phyloP scores from a whole-genome alignment of 768 basidiomycete genomes.

The Pleurotus citrinopileatus region DNA sequence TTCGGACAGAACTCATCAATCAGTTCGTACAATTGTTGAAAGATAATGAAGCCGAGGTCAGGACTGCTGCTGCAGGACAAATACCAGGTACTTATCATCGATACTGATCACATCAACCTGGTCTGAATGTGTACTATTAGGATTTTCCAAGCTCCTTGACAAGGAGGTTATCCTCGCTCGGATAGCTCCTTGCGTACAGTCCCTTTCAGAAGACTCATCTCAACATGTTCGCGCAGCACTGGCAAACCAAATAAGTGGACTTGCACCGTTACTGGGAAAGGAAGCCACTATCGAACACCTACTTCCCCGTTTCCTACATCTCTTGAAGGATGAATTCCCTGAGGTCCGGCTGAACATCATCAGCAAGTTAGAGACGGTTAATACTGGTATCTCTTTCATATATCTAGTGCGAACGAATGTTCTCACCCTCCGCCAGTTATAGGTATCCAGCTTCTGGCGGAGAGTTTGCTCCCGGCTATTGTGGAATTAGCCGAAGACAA shows the following conservation, averaged over 20 bases:
- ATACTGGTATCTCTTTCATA: conserved; percentile 59
- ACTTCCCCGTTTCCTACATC: conserved; percentile 92
- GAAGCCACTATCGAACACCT: conserved; percentile 95
- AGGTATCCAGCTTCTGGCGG: conserved; percentile 91
- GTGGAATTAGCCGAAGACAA: conserved; percentile 99
- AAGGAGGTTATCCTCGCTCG: conserved; percentile 91
- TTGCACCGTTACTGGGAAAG: conserved; percentile 91
- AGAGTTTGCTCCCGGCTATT: conserved; percentile 95
- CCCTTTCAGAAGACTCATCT: conserved; percentile 88
- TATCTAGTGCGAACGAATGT: conserved; percentile 3
- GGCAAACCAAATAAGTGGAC: conserved; percentile 92
- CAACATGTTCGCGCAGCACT: conserved; percentile 98
- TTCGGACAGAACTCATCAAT: conserved; percentile 89
- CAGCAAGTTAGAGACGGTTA: conserved; percentile 96
- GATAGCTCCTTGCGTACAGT: conserved; percentile 92
- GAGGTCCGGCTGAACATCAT: conserved; percentile 98
- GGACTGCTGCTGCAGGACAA: conserved; percentile 93
- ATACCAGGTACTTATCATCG: conserved; percentile 72
- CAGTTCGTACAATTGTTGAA: conserved; percentile 94
- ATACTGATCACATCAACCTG: conserved; percentile 7
- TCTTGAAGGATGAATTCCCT: conserved; percentile 98
- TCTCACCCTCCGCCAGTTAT: conserved; percentile 62
- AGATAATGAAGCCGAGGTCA: conserved; percentile 98
- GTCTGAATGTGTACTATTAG: conserved; percentile 35
- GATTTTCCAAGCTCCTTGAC: conserved; percentile 92